These are phyloP conservation scores for Cryptococcus maquisensis DNA, from an alignment of 1,284 basidiomycete species.

Conservation along the genomic window DNA sequence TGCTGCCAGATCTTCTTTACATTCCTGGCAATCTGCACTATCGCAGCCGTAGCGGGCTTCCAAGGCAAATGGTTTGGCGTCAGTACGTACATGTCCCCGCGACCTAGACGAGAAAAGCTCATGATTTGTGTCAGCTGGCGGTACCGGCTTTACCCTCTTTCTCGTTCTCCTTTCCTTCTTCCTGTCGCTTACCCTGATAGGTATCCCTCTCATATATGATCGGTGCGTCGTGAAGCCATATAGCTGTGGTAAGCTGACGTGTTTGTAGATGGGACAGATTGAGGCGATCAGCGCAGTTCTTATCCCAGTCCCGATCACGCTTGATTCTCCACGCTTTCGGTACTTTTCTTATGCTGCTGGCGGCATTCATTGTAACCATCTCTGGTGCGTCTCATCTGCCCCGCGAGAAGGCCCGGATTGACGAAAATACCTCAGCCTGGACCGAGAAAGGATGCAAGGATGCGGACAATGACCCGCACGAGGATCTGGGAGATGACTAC, in stretches of 20 bases:
- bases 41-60: conserved; percentile 76
- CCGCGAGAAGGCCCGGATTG: background rate
- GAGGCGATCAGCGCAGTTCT: conserved; percentile 65
- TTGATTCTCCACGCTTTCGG: conserved; percentile 74
- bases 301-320: conserved; percentile 71
- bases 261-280: conserved; percentile 59
- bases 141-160: conserved; percentile 79
- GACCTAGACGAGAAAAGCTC: too few species aligned
- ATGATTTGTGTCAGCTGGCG: conserved; percentile 60
- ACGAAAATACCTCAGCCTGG: conserved; percentile 12
- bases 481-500: conserved; percentile 64
- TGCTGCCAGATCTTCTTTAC: conserved; percentile 70
- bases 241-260: background rate
- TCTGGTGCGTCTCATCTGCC: conserved; percentile 23
- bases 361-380: conserved; percentile 56
- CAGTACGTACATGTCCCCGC: conserved; percentile 68
- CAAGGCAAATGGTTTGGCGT: conserved; percentile 81
- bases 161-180: conserved; percentile 68
- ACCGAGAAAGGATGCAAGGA: conserved; percentile 68
- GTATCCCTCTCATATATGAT: conserved; percentile 76
- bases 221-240: conserved; percentile 52
- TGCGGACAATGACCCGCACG: conserved; percentile 65
- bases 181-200: conserved; percentile 64
- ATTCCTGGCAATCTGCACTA: conserved; percentile 81
- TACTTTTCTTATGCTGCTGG: conserved; percentile 61